These are phyloP conservation scores for Nidularia sp. DNA, from an alignment of 768 basidiomycete species.

Conservation along the genomic window DNA sequence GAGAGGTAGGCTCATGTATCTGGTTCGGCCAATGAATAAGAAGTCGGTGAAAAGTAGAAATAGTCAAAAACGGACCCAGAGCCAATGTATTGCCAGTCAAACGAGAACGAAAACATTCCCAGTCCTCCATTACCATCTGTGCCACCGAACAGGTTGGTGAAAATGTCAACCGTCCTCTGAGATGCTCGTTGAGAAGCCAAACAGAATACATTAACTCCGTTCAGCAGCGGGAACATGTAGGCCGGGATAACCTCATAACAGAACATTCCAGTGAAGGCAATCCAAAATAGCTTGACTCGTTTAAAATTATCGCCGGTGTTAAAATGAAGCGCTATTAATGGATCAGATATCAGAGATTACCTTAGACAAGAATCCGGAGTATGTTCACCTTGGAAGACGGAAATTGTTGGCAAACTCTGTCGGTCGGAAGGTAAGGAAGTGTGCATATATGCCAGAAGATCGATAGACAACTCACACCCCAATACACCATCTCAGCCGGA, in stretches of 20 bases:
- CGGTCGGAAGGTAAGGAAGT: too few relatives aligned
- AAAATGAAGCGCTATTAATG: slow-evolving; percentile 41
- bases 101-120: slow-evolving; percentile 54
- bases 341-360: background rate
- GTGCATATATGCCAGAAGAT: too few relatives aligned
- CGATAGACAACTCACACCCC: slow-evolving; percentile 15
- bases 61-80: slow-evolving; percentile 24
- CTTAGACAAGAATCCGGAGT: background rate
- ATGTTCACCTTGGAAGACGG: slow-evolving; percentile 51
- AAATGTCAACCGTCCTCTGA: slow-evolving; percentile 36
- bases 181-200: slow-evolving; percentile 49
- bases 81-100: slow-evolving; percentile 68
- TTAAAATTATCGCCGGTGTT: slow-evolving; percentile 37
- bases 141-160: slow-evolving; percentile 68
- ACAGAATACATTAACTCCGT: slow-evolving; percentile 58
- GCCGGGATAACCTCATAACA: slow-evolving; percentile 48
- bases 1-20: slow-evolving; percentile 48
- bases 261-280: slow-evolving; percentile 47
- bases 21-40: slow-evolving; percentile 8
- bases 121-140: slow-evolving; percentile 64
- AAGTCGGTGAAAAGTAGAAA: background rate
- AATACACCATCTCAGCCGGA: slow-evolving; percentile 63
- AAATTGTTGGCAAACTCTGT: slow-evolving; percentile 54
- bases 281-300: slow-evolving; percentile 51
- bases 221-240: slow-evolving; percentile 61